Evolutionary conservation across 805 yeast species (phyloP), one percentile per base, ranked within the genome.

Genomic region (Pichia ethanolica): DNA sequence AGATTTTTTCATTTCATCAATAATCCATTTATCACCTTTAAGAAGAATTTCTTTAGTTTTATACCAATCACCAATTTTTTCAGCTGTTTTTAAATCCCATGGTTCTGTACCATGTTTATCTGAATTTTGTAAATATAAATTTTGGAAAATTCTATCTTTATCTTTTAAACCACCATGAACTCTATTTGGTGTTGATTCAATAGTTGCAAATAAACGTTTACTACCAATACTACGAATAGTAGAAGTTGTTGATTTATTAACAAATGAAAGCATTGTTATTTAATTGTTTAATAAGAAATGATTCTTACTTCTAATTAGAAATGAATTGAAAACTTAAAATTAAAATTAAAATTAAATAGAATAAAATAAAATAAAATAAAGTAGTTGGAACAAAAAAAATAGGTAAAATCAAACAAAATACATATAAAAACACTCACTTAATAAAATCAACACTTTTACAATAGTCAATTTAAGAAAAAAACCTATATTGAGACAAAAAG

Each of bases 21-120:
- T 87, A 68, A 87, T 87, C 96, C 96, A 87, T 53, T 79, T 78
- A 67, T 88, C 91, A 42, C 96, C 96, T 67, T 87, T 87, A 53
- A 81, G 69, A 38, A 87, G 66, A 59, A 87, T 81, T 69, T 87
- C 96, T 69, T 87, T 88, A 57, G 96, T 88, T 71, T 87, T 88
- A 72, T 87, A 73, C 96, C 96, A 87, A 68, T 88, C 96, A 46
- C 96, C 96, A 81, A 85, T 83, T 60, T 77, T 78, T 74, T 75
- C 74, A 40, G 93, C 84, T 13, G 83, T 71, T 67, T 83, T 82
- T 59, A 88, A 71, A 65, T 86, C 91, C 56, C 61, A 63, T 14
- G 67, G 50, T 45, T 50, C 57, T 54, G 75, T 77, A 45, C 93
- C 93, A 65, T 83, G 84, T 53, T 74, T 78, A 49, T 81, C 82